These are phyloP conservation scores for Aspergillus spinulosporus DNA, from an alignment of 2,329 filamentous ascomycete genomes.

Conservation along the genomic window DNA sequence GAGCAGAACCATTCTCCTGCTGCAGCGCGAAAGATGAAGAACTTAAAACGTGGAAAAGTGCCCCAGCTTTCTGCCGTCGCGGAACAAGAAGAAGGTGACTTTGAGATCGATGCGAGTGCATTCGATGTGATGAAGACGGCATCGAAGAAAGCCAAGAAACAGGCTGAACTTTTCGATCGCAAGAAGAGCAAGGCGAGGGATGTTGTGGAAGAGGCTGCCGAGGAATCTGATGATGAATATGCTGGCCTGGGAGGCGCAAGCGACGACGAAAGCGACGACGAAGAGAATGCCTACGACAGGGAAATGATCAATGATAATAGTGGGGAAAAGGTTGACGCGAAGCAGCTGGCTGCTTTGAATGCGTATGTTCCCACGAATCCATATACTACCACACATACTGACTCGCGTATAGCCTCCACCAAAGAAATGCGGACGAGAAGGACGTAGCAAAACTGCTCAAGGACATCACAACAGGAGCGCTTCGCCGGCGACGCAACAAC, in stretches of 20 bases:
- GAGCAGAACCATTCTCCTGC: slow-evolving; percentile 63
- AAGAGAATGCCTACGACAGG: slow-evolving; percentile 72
- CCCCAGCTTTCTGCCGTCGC: slow-evolving; percentile 50
- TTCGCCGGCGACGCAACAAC: slow-evolving; percentile 73
- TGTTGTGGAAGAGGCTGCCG: slow-evolving; percentile 88
- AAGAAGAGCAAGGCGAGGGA: slow-evolving; percentile 84
- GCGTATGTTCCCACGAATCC: slow-evolving; percentile 63
- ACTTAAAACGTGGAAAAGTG: slow-evolving; percentile 51
- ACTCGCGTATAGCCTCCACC: slow-evolving; percentile 63
- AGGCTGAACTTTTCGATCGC: slow-evolving; percentile 67
- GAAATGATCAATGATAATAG: slow-evolving; percentile 89
- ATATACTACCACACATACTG: slow-evolving; percentile 20
- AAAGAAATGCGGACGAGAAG: slow-evolving; percentile 78
- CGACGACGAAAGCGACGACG: slow-evolving; percentile 78
- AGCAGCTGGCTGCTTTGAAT: slow-evolving; percentile 79
- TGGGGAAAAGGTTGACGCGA: slow-evolving; percentile 72
- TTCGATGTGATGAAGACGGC: slow-evolving; percentile 72
- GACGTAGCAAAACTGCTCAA: slow-evolving; percentile 88
- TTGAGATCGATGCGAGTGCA: slow-evolving; percentile 51
- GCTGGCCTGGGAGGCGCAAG: slow-evolving; percentile 87
- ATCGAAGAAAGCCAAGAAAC: slow-evolving; percentile 55
- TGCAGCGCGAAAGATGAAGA: slow-evolving; percentile 59
- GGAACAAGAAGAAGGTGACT: slow-evolving; percentile 38
- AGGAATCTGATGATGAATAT: slow-evolving; percentile 98
- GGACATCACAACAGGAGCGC: slow-evolving; percentile 84